Evolutionary conservation across 2,329 filamentous ascomycete genomes (phyloP).

Genomic region (Colletotrichum nymphaeae): DNA sequence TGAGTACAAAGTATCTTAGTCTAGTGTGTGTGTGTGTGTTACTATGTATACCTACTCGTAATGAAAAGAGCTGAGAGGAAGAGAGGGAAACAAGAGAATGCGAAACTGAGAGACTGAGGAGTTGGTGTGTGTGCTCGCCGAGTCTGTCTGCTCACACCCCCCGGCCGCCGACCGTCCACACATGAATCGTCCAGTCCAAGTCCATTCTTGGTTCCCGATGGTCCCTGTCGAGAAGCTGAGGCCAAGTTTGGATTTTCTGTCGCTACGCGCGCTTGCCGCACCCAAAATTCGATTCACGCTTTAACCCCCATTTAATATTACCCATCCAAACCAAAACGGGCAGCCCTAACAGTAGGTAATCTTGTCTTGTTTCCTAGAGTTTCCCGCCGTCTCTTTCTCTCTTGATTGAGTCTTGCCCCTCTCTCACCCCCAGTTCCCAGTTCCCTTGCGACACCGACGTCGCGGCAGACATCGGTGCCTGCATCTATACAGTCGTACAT

Average conservation of each 20-base stretch:
- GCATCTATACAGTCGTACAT: conserved; percentile 30
- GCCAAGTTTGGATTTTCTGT: conserved; percentile 11
- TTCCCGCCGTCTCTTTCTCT: not conserved
- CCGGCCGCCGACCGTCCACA: not conserved
- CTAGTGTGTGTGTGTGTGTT: not conserved
- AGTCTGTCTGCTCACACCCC: not conserved
- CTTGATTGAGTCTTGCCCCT: not conserved
- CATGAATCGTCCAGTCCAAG: conserved; percentile 5
- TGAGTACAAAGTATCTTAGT: not conserved
- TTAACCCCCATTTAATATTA: not conserved
- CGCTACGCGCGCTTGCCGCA: conserved; percentile 32
- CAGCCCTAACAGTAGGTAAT: conserved; percentile 4
- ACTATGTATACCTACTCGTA: too few species aligned
- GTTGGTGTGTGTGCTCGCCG: not conserved
- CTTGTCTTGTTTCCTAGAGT: not conserved
- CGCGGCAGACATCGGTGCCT: conserved; percentile 32
- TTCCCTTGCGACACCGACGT: conserved; percentile 14
- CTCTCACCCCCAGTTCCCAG: not conserved
- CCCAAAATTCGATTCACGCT: not conserved
- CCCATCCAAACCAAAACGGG: not conserved
- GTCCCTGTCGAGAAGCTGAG: not conserved
- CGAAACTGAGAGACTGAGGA: not conserved
- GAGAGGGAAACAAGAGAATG: not conserved
- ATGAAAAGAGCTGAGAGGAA: not conserved
- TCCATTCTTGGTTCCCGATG: not conserved